Evolutionary conservation across 345 rosid genomes (phyloP), one percentile per base, ranked within the genome.

Genomic region (Melaleuca quinquenervia): DNA sequence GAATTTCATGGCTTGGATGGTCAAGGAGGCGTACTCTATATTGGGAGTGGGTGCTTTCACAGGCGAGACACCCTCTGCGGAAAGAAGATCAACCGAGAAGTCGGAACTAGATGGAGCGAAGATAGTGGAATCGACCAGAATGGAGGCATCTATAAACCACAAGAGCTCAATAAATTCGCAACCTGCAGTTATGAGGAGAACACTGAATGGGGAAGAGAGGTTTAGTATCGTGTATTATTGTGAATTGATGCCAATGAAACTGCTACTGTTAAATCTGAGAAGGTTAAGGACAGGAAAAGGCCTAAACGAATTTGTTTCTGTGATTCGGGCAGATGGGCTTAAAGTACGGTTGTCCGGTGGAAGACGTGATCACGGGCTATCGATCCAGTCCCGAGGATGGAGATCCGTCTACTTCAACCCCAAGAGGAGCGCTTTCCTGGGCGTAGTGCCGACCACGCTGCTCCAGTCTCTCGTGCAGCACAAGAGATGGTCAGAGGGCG

Each of bases 21-120:
- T 74, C 86, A 84, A 87, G 99, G 96, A 75, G 97, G 99, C 2
- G 93, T 93, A 51, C 36, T 90, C 1, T 96, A 92, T 84, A 6
- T 93, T 74, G 98, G 98, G 86, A 95, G 92, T 24, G 96, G 98
- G 76, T 95, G 98, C 88, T 92, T 96, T 87, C 98, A 95, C 87
- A 92, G 97, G 89, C 92, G 99, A 91, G 96, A 94, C 84, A 88
- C 84, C 76, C 92, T 96, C 1, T 89, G 92, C 52, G 96, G 98
- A 55, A 90, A 86, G 87, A 86, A 87, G 53, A 85, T 85, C 64
- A 85, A 50, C 50, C 85, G 82, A 50, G 88, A 83, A 20, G 29
- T 49, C 50, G 76, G 49, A 52, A 49, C 85, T 83, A 85, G 87
- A 56, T 90, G 92, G 89, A 87, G 41, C 18, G 22, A 45, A 48